These are phyloP conservation scores for Anthoceros angustus DNA, from an alignment of 225 moss, liverwort and hornwort species.

Conservation along the genomic window DNA sequence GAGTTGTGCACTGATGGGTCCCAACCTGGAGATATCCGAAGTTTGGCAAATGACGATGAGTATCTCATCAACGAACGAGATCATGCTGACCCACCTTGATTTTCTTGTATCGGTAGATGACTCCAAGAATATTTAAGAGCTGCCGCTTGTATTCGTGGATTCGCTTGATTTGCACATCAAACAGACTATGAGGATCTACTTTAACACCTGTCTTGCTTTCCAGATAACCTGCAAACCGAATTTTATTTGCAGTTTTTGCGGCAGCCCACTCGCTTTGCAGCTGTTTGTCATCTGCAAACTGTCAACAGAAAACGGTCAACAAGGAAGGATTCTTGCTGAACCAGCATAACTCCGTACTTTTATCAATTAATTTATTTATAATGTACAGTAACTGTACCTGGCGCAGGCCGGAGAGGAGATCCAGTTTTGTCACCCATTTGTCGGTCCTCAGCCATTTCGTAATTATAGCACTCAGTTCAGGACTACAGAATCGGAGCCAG, in stretches of 20 bases:
- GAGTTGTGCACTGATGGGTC: neutral
- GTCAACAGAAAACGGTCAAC: neutral
- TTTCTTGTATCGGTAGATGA: constrained; percentile 59
- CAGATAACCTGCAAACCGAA: constrained; percentile 49
- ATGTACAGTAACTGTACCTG: constrained; percentile 48
- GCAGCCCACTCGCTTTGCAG: neutral
- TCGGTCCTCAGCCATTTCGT: constrained; percentile 66
- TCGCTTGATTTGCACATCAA: constrained; percentile 81
- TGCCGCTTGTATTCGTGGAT: constrained; percentile 73
- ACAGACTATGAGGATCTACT: constrained; percentile 19
- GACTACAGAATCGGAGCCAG: constrained; percentile 80
- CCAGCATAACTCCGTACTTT: neutral
- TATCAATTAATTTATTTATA: constrained; percentile 26
- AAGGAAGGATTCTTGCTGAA: neutral
- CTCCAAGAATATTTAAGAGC: constrained; percentile 51
- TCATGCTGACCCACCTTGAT: constrained; percentile 46
- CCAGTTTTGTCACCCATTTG: constrained; percentile 70
- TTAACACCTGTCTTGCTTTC: constrained; percentile 32
- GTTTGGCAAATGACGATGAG: neutral
- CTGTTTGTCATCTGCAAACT: constrained; percentile 3
- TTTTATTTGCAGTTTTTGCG: neutral
- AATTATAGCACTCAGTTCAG: constrained; percentile 69
- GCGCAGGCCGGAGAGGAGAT: constrained; percentile 46
- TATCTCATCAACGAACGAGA: constrained; percentile 4
- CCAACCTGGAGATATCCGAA: neutral